Base-by-base conservation (phyloP, 2,329 filamentous ascomycete genomes). In the Aspergillus alliaceus region DNA sequence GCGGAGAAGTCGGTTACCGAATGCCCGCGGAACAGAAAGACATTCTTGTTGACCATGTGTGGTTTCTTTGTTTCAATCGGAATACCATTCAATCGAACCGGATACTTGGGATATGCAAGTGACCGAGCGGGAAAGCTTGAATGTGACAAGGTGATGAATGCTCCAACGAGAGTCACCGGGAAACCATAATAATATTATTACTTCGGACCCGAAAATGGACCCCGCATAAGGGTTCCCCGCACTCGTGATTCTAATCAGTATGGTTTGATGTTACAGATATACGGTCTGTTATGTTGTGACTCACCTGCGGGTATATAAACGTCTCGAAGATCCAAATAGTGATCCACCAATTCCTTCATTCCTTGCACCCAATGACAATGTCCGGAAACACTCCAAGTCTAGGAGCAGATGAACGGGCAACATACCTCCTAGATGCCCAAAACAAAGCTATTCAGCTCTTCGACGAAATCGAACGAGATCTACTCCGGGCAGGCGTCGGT, bases 401-500 rank as follows among this genome's bases (percentile, higher is more conserved):
- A 27, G 53, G 52, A 32, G 59, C 69, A 61, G 42, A 56, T 12
- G 59, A 70, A 48, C 69, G 72, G 18, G 72, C 72, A 12, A 70
- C 72, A 6, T 70, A 66, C 53, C 79, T 82, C 11, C 68, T 71
- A 15, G 75, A 79, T n/a, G 80, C 80, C 4, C 74, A 82, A 61
- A 66, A 66, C 54, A 82, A 82, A 63, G 79, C 80, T 2, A 62
- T 73, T 18, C 62, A 68, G 12, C 72, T 82, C 5, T 83, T 83
- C 60, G 64, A 75, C 6, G 79, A 80, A 56, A 82, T 83, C 59
- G 78, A 78, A 52, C 61, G 65, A 9, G 70, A 73, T 34, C 71
- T 83, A 2, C 68, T 83, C 51, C 78, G 79, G 0, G 75, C 80
- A 0, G 80, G 80, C 4, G 66, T 82, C 52, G 77, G 68, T 59